A percentile compares a stretch with the other conserved stretches of the same genome.
These are phyloP conservation scores for thale cress (Arabidopsis thaliana) DNA, from an alignment of 345 rosid species.

Conservation along the genomic window DNA sequence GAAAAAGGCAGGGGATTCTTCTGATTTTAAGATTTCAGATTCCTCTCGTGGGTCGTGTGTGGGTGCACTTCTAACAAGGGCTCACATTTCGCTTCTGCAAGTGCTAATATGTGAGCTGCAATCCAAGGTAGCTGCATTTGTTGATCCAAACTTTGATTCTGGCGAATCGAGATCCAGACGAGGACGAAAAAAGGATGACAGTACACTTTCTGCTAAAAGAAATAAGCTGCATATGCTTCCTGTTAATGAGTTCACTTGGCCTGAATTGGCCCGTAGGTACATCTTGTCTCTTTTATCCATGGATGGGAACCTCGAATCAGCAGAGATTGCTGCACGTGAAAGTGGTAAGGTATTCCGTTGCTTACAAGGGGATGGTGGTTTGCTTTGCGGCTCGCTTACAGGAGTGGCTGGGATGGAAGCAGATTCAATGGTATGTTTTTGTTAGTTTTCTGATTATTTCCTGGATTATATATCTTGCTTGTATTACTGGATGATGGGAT, in stretches of 20 bases:
- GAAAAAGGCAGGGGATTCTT: conserved; percentile 49
- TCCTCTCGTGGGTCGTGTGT: conserved; percentile 49
- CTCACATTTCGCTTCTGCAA: conserved; percentile 68
- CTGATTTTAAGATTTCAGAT: conserved; percentile 47
- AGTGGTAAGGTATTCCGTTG: conserved; percentile 86
- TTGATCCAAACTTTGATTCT: conserved; percentile 88
- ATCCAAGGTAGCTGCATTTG: conserved; percentile 86
- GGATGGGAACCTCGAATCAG: conserved; percentile 89
- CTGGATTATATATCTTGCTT: conserved; percentile 12
- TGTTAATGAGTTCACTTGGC: conserved; percentile 92
- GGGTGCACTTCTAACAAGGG: conserved; percentile 64
- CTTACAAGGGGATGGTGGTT: conserved; percentile 98
- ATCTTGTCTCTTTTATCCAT: conserved; percentile 75
- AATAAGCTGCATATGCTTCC: conserved; percentile 79
- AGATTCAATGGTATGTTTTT: conserved; percentile 86
- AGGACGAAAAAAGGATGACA: conserved; percentile 89
- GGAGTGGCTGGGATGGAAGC: conserved; percentile 98
- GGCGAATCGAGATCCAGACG: conserved; percentile 80
- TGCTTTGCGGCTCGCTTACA: conserved; percentile 89
- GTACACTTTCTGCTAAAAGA: conserved; percentile 61
- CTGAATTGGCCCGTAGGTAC: conserved; percentile 90
- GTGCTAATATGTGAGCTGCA: conserved; percentile 86
- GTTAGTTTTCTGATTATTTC: conserved; percentile 23
- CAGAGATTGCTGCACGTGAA: conserved; percentile 81
- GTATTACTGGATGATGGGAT: conserved; percentile 20